Evolutionary conservation across 768 basidiomycete genomes (phyloP).

Genomic region (Gymnopilus junonius): DNA sequence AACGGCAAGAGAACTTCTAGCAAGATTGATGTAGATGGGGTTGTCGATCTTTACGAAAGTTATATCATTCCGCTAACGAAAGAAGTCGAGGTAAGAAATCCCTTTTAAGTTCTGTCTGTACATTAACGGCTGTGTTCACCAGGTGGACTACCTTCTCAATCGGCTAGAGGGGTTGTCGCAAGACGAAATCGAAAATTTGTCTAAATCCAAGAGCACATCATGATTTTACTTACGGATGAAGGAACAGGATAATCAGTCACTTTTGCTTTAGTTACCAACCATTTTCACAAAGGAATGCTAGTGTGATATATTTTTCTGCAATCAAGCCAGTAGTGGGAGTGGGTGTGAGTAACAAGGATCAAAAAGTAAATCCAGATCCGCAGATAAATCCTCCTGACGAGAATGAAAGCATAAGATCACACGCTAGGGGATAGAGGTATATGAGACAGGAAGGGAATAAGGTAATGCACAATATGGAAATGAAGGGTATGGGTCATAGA

Average conservation of each 20-base stretch:
- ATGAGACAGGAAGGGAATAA: conserved; percentile 17
- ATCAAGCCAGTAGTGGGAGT: conserved; percentile 8
- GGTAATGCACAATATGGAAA: conserved; percentile 19
- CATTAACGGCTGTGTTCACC: background rate
- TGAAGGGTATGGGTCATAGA: conserved; percentile 23
- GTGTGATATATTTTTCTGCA: conserved; percentile 11
- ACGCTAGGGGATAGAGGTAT: background rate
- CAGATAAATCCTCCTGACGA: conserved; percentile 15
- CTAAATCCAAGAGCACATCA: conserved; percentile 19
- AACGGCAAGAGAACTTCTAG: conserved; percentile 41
- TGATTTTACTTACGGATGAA: background rate
- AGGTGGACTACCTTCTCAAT: conserved; percentile 96
- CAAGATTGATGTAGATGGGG: conserved; percentile 92
- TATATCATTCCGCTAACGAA: conserved; percentile 98
- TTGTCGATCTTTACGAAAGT: conserved; percentile 92
- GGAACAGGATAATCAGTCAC: background rate
- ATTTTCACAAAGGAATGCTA: conserved; percentile 5
- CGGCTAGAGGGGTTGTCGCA: conserved; percentile 86
- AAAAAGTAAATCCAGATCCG: conserved; percentile 18
- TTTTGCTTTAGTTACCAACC: conserved; percentile 1
- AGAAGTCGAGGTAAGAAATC: conserved; percentile 86
- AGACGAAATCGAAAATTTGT: conserved; percentile 75
- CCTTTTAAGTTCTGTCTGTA: background rate
- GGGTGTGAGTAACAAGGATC: too few species aligned
- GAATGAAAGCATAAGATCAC: conserved; percentile 11